Base-by-base conservation (phyloP, 2,329 filamentous ascomycete species). In the Apiospora marii region DNA sequence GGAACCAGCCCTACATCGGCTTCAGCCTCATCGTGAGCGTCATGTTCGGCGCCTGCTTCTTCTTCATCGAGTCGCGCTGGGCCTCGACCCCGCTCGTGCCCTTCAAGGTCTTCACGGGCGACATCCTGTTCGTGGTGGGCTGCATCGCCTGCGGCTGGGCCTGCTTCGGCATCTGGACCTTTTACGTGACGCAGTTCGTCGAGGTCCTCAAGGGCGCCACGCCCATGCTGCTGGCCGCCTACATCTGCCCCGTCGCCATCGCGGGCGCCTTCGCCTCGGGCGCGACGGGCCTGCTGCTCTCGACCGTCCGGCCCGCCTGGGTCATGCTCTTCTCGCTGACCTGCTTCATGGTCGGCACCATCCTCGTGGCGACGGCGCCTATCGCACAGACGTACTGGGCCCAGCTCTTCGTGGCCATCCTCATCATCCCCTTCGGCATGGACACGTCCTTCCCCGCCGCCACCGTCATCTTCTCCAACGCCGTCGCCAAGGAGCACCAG, bases 71-170 rank as follows among this genome's bases (percentile, higher is more conserved):
- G 77, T 75, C 84, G 19, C 79, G 84, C 12, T 73, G 81, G n/a
- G 83, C 88, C 0, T 75, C 79, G 1, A 79, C 86, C 44, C 91
- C 91, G 0, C 83, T 93, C 0, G 83, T 93, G 10, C 91, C 91
- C 0, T 85, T 91, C 72, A 82, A 83, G 27, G 87, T 81, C 69
- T 82, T 87, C 71, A 85, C 80, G 73, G 83, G 78, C 1, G 86
- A 88, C 67, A 84, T 86, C 5, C 82, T 77, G 2, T 91, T 91
- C 76, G 89, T 91, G 0, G 82, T 92, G 1, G 86, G 80, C 0
- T 88, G 86, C 70, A 83, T 90, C 0, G 85, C 84, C 2, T 88
- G 84, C 68, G 87, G 87, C 14, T 90, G 88, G 88, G 84, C 83
- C 1, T 85, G 82, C 4, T 90, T 90, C 70, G 87, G 88, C 37